A percentile compares a stretch with the other conserved stretches of the same genome.
Evolutionary conservation across 306 rosid species (phyloP).

Genomic region (Crataegus laevigata): DNA sequence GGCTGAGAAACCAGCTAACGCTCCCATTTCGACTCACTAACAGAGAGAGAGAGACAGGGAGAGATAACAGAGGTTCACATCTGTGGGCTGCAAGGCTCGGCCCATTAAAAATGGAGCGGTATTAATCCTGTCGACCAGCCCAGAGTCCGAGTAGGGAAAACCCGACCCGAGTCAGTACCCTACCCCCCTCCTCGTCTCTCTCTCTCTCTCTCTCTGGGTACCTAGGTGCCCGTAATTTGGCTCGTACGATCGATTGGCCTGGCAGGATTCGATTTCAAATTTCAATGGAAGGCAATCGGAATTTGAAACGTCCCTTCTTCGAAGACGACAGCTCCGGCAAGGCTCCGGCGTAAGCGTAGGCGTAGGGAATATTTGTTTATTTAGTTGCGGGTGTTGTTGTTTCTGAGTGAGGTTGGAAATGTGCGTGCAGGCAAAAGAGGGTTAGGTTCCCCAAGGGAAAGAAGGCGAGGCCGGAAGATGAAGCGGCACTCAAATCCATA

Average conservation of each 20-base stretch:
- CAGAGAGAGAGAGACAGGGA: background rate
- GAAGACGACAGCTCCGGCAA: background rate
- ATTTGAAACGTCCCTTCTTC: background rate
- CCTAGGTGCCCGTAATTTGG: too few relatives aligned
- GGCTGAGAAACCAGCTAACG: constrained; percentile 43
- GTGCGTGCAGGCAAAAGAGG: constrained; percentile 35
- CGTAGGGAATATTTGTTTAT: background rate
- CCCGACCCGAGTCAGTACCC: too few relatives aligned
- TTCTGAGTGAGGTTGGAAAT: background rate
- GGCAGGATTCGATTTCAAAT: background rate
- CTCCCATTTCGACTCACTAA: constrained; percentile 35
- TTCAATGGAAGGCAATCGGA: background rate
- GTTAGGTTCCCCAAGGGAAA: constrained; percentile 84
- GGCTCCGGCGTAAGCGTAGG: background rate
- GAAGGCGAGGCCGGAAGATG: constrained; percentile 58
- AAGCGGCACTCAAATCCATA: background rate
- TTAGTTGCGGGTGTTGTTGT: background rate
- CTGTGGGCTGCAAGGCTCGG: background rate
- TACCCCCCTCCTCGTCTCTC: background rate
- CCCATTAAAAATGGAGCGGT: background rate
- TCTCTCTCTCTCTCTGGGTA: background rate
- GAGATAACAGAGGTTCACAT: background rate
- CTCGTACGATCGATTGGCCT: too few relatives aligned
- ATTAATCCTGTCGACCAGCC: background rate
- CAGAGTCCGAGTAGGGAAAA: background rate